phyloP scores from a whole-genome alignment of 164 flowering plant species.

The Chloranthus sessilifolius region DNA sequence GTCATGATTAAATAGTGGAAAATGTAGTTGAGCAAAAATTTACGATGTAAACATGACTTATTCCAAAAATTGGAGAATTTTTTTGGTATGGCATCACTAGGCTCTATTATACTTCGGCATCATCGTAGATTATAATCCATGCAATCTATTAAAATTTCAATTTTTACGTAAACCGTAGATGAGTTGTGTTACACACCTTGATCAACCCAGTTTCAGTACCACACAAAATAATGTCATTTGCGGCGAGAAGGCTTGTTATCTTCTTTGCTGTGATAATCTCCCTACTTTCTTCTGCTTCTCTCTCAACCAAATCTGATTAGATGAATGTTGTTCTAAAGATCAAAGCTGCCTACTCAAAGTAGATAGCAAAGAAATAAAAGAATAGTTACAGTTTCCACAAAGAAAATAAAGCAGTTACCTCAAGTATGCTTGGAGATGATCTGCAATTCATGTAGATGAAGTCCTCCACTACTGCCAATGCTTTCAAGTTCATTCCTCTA shows the following conservation, averaged over 20 bases:
- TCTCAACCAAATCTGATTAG: conserved; percentile 70
- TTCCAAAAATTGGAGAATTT: background rate
- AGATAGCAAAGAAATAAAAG: too few relatives aligned
- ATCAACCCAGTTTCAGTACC: conserved; percentile 74
- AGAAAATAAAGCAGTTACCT: too few relatives aligned
- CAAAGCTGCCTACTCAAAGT: too few relatives aligned
- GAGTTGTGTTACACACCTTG: conserved; percentile 34
- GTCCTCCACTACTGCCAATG: conserved; percentile 75
- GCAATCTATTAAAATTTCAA: too few relatives aligned
- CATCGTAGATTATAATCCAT: too few relatives aligned
- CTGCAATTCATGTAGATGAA: conserved; percentile 62
- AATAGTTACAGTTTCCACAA: too few relatives aligned
- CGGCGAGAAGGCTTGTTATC: conserved; percentile 70
- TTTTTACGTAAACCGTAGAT: background rate
- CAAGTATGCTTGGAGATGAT: conserved; percentile 43
- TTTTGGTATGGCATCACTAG: background rate
- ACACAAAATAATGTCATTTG: conserved; percentile 66
- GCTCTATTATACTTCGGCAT: too few relatives aligned
- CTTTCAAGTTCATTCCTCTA: conserved; percentile 36
- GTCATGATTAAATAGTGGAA: too few relatives aligned
- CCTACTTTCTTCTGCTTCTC: conserved; percentile 59
- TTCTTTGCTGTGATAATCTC: conserved; percentile 69
- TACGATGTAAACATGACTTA: too few relatives aligned
- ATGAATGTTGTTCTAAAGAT: too few relatives aligned
- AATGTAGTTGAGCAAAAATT: too few relatives aligned